phyloP scores from a whole-genome alignment of 306 rosid genomes.

The Fragaria nilgerrensis region DNA sequence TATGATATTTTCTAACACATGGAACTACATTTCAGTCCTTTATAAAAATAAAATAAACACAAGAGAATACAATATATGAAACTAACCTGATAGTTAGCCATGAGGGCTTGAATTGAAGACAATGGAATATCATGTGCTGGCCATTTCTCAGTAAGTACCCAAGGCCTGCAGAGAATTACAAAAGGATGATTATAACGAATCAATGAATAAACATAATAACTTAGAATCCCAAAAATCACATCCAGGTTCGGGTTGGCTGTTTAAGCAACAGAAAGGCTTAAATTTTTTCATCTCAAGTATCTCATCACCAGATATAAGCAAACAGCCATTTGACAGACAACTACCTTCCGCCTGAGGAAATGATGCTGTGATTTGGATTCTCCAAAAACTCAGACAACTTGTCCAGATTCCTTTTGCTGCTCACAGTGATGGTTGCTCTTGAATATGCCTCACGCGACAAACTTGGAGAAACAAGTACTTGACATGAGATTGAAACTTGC shows the following conservation, averaged over 20 bases:
- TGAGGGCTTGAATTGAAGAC: constrained; percentile 41
- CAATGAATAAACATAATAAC: not conserved
- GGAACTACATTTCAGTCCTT: not conserved
- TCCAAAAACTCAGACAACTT: constrained; percentile 50
- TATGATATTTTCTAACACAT: not conserved
- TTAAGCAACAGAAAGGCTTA: not conserved
- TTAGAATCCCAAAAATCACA: not conserved
- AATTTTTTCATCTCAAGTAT: not conserved
- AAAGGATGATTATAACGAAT: constrained; percentile 1
- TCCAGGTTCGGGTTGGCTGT: not conserved
- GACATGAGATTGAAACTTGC: constrained; percentile 45
- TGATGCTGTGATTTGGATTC: constrained; percentile 45
- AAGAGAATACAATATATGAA: not conserved
- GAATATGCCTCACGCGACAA: constrained; percentile 38
- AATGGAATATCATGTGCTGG: constrained; percentile 29
- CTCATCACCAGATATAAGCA: not conserved
- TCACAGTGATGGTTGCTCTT: constrained; percentile 46
- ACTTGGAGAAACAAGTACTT: constrained; percentile 49
- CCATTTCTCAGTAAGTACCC: constrained; percentile 51
- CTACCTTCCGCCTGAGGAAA: constrained; percentile 75
- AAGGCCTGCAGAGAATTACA: constrained; percentile 62
- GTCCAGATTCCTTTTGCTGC: constrained; percentile 37
- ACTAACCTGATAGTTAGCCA: constrained; percentile 49
- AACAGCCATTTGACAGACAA: not conserved
- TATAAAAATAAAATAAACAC: not conserved